Base-by-base conservation (phyloP, 1,284 basidiomycete genomes). In the Pseudozyma pruni region DNA sequence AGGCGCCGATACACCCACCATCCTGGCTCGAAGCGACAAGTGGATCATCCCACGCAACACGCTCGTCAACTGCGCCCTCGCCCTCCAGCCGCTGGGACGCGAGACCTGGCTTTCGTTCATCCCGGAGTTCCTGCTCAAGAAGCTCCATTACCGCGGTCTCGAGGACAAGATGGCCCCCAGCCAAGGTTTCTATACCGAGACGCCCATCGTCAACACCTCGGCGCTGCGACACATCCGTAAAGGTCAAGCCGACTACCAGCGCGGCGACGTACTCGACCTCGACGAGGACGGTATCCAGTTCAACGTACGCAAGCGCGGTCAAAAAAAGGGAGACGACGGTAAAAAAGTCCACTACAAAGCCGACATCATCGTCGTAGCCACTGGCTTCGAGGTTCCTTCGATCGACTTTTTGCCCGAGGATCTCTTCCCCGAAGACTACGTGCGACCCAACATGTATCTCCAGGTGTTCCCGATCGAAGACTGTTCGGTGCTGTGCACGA, bases 291-390 rank as follows among this genome's bases (percentile, higher is more conserved):
- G 87, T 5, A 84, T 88, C 46, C 50, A 66, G 14, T 81, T 77
- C 55, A 79, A 83, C 17, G 82, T 80, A 17, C 81, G 83, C 50
- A 76, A 66, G 59, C 76, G 83, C 8, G 55, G 59, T 10, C 76
- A 58, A 59, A 83, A 75, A 75, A 76, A 69, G 23, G 83, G 76
- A 13, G 76, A 79, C 37, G 72, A 82, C 6, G 83, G 83, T 31
- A 78, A 84, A 34, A 74, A 79, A 32, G 50, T 69, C 10, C 79
- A 85, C 64, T 82, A 86, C 53, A 76, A 84, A 1, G 88, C 86
- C 0, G 88, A 89, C 72, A 83, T 88, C 5, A 84, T 89, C 34
- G 86, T 89, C 9, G 80, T 89, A 19, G 88, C 89, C 3, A 88
- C 88, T 2, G 88, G 88, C 2, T 89, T 88, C 76, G 83, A 87